Percentiles rank a stretch among this genome's conserved stretches.
These are phyloP conservation scores for Ceratocystis albifundus DNA, from an alignment of 2,329 filamentous ascomycete species.

Conservation along the genomic window DNA sequence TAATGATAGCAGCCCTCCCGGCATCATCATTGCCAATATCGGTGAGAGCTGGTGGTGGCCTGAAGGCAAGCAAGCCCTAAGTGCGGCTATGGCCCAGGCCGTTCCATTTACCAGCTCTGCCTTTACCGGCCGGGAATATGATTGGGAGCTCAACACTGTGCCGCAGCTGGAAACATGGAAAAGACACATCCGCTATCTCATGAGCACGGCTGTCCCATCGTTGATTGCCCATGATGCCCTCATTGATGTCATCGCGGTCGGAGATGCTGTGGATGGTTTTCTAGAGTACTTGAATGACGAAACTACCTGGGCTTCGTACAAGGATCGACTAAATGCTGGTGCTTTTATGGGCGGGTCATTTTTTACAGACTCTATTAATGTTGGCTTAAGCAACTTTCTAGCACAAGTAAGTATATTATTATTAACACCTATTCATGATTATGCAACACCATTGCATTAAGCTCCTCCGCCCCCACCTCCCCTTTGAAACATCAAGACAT, in stretches of 20 bases:
- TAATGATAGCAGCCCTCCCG: slow-evolving; percentile 35
- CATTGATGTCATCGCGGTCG: slow-evolving; percentile 60
- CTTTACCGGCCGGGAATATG: slow-evolving; percentile 42
- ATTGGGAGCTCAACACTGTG: slow-evolving; percentile 32
- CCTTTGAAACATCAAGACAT: slow-evolving; percentile 23
- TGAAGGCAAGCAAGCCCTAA: slow-evolving; percentile 48
- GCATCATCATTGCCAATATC: slow-evolving; percentile 64
- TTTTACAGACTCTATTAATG: slow-evolving; percentile 32
- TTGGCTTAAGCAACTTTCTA: slow-evolving; percentile 41
- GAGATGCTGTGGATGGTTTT: slow-evolving; percentile 48
- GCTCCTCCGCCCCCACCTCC: background rate
- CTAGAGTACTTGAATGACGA: slow-evolving; percentile 48
- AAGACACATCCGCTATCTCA: slow-evolving; percentile 53
- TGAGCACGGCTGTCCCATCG: slow-evolving; percentile 48
- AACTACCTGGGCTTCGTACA: slow-evolving; percentile 39
- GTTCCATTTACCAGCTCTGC: slow-evolving; percentile 53
- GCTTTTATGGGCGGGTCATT: slow-evolving; percentile 41
- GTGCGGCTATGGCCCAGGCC: slow-evolving; percentile 42
- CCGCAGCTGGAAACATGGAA: slow-evolving; percentile 11
- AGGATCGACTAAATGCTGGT: slow-evolving; percentile 37
- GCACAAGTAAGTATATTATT: slow-evolving; percentile 34
- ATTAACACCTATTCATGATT: background rate
- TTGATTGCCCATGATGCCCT: slow-evolving; percentile 40
- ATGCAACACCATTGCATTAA: background rate
- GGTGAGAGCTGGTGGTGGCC: slow-evolving; percentile 71